Conservation (phyloP, 257 asterid genomes). For the Ballota nigra region DNA sequence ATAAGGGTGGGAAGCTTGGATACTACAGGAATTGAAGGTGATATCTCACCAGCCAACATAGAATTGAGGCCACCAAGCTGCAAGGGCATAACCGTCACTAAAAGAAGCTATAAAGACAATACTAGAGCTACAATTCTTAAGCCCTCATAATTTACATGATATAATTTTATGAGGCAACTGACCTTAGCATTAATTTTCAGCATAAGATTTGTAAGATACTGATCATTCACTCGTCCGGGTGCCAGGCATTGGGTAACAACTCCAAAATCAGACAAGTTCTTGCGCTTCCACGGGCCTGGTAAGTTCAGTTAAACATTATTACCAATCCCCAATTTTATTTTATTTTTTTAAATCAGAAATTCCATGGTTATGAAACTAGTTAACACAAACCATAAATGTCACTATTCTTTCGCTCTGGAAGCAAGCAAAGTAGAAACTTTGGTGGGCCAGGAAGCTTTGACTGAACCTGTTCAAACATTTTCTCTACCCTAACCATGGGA, state of each 20-base stretch:
- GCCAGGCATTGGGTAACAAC: constrained; percentile 84
- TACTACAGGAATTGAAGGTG: constrained; percentile 60
- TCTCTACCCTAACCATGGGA: constrained; percentile 71
- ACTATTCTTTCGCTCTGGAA: constrained; percentile 80
- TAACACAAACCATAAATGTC: constrained; percentile 67
- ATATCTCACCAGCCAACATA: constrained; percentile 54
- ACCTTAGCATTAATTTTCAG: constrained; percentile 92
- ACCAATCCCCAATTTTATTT: not conserved
- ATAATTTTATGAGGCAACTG: not conserved
- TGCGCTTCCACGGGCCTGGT: constrained; percentile 88
- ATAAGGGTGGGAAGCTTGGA: constrained; percentile 77
- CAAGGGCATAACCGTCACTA: constrained; percentile 6
- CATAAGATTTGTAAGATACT: constrained; percentile 71
- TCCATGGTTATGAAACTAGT: not conserved
- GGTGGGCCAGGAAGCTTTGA: constrained; percentile 76
- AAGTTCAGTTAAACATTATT: constrained; percentile 2
- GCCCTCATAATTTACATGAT: too few species aligned
- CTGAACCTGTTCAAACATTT: constrained; percentile 66
- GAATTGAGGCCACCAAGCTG: constrained; percentile 95
- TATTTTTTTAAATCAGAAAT: not conserved
- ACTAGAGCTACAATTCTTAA: not conserved
- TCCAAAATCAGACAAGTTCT: constrained; percentile 71
- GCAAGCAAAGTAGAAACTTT: constrained; percentile 71
- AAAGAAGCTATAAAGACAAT: not conserved
- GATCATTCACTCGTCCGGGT: constrained; percentile 68